Evolutionary conservation across 2,329 filamentous ascomycete species (phyloP).

Genomic region (Coniosporium tulheliwenetii): DNA sequence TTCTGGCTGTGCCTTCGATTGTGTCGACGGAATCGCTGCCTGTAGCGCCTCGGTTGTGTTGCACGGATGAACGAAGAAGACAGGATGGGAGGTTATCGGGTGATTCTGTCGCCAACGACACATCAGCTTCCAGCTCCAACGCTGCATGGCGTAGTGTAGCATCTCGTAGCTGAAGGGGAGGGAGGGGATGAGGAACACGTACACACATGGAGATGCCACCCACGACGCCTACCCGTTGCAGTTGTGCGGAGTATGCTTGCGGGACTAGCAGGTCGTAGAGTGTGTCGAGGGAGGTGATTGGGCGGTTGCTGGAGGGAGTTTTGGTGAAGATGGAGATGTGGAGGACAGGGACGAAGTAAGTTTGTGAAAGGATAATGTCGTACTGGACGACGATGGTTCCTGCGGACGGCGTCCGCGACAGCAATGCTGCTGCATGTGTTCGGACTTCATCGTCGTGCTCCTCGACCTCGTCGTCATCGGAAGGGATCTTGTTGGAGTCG

Average conservation of each 20-base stretch:
- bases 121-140: not conserved
- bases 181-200: constrained; percentile 3
- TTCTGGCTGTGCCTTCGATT: too few species aligned
- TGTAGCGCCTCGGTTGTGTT: constrained; percentile 69
- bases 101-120: constrained; percentile 45
- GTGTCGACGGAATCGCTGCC: constrained; percentile 22
- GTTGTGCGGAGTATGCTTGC: constrained; percentile 13
- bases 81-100: constrained; percentile 60
- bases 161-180: too few species aligned
- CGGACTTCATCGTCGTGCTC: too few species aligned
- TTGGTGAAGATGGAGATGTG: constrained; percentile 14
- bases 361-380: constrained; percentile 26
- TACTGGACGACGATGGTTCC: constrained; percentile 10
- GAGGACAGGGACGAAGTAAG: constrained; percentile 28
- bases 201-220: constrained; percentile 23
- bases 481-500: too few species aligned
- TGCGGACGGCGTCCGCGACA: too few species aligned
- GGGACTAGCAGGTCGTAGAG: constrained; percentile 22
- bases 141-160: too few species aligned
- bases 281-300: constrained; percentile 8
- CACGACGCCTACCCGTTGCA: constrained; percentile 19
- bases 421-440: too few species aligned
- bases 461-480: too few species aligned
- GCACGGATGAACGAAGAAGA: constrained; percentile 89
- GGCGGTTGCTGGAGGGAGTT: constrained; percentile 5